A percentile compares a stretch with the other conserved stretches of the same genome.
These are phyloP conservation scores for Colletotrichum tropicicola DNA, from an alignment of 2,329 filamentous ascomycete species.

Conservation along the genomic window DNA sequence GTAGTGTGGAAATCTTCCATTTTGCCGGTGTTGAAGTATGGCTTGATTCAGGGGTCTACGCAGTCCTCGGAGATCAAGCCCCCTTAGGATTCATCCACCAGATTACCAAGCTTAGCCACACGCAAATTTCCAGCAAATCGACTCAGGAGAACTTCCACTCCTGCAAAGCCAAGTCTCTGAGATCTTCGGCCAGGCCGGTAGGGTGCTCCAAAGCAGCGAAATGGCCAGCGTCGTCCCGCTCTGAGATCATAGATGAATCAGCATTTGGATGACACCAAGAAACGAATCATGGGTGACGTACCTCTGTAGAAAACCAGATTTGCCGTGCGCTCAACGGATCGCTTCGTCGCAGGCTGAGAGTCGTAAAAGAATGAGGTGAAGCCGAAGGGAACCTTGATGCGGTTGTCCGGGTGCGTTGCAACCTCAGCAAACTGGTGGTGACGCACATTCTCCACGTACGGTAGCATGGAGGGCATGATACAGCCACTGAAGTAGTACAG, in stretches of 20 bases:
- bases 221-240: slow-evolving; percentile 31
- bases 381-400: slow-evolving; percentile 31
- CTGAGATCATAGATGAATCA: background rate
- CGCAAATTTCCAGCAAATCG: too few relatives aligned
- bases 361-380: slow-evolving; percentile 29
- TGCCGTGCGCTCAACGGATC: slow-evolving; percentile 29
- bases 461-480: slow-evolving; percentile 33
- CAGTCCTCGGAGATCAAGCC: too few relatives aligned
- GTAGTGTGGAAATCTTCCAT: too few relatives aligned
- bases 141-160: too few relatives aligned
- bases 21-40: too few relatives aligned
- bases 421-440: slow-evolving; percentile 28
- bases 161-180: too few relatives aligned
- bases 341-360: slow-evolving; percentile 20
- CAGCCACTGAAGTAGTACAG: slow-evolving; percentile 37
- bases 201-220: slow-evolving; percentile 33
- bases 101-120: too few relatives aligned
- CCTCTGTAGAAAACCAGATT: slow-evolving; percentile 33
- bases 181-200: too few relatives aligned
- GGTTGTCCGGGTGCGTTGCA: slow-evolving; percentile 22
- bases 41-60: too few relatives aligned
- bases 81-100: too few relatives aligned
- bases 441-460: slow-evolving; percentile 28
- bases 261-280: background rate
- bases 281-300: too few relatives aligned